Percentiles rank a stretch among this genome's conserved stretches.
Conservation (phyloP, 2,329 filamentous ascomycete genomes). For the Ceratocystis lukuohia region DNA sequence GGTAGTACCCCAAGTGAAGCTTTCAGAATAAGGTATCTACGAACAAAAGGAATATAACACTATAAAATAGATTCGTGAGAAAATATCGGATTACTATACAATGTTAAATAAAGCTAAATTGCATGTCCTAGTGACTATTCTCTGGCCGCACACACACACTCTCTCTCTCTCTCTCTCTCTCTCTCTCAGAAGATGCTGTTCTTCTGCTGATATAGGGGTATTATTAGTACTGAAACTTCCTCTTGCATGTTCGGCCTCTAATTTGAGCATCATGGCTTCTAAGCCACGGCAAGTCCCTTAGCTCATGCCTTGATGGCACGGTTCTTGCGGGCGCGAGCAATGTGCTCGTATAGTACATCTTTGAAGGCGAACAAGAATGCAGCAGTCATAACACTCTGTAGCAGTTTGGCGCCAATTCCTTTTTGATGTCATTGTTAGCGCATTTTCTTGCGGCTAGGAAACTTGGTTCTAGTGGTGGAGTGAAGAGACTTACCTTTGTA, state of each 20-base stretch:
- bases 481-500: slow-evolving; percentile 61
- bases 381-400: slow-evolving; percentile 90
- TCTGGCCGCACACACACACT: background rate
- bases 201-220: background rate
- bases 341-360: slow-evolving; percentile 83
- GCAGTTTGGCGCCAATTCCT: slow-evolving; percentile 94
- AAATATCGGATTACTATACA: background rate
- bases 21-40: background rate
- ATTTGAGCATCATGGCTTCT: background rate
- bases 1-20: slow-evolving; percentile 13
- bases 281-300: background rate
- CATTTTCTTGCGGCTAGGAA: background rate
- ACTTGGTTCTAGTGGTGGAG: background rate
- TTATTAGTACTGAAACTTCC: background rate
- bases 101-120: background rate
- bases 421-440: slow-evolving; percentile 20
- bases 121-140: background rate
- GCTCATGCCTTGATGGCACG: slow-evolving; percentile 29
- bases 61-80: slow-evolving; percentile 1
- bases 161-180: too few species aligned
- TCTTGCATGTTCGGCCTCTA: background rate
- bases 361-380: slow-evolving; percentile 97
- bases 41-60: background rate
- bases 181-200: background rate
- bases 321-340: slow-evolving; percentile 47